phyloP scores from a whole-genome alignment of 2,329 filamentous ascomycete genomes.

The Diaporthe ilicicola region DNA sequence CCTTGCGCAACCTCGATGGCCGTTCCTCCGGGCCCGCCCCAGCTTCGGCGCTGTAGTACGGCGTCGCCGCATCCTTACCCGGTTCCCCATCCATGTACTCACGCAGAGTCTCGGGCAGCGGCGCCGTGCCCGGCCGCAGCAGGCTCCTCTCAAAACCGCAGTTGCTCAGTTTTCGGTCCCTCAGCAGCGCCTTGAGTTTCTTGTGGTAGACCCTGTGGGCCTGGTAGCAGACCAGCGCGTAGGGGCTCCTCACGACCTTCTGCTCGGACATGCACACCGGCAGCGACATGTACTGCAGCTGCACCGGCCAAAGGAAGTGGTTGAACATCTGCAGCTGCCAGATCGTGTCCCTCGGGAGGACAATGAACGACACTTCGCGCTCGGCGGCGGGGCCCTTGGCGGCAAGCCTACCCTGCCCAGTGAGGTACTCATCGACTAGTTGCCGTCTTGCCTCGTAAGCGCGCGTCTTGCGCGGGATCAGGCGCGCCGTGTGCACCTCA shows the following conservation, averaged over 20 bases:
- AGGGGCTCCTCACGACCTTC: constrained; percentile 11
- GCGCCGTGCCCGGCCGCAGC: constrained; percentile 1
- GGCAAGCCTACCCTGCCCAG: constrained; percentile 18
- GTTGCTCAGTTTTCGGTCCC: constrained; percentile 10
- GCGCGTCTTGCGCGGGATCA: constrained; percentile 21
- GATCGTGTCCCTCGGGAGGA: constrained; percentile 11
- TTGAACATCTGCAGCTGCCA: constrained; percentile 27
- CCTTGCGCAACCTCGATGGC: constrained; percentile 7
- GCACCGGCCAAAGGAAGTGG: constrained; percentile 24
- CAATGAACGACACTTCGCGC: constrained; percentile 22
- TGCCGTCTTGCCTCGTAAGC: neutral
- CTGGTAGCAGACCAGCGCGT: constrained; percentile 25
- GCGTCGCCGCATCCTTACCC: constrained; percentile 7
- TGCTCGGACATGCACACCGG: constrained; percentile 19
- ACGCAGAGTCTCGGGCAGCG: constrained; percentile 21
- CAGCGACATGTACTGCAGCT: constrained; percentile 23
- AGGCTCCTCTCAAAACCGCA: constrained; percentile 12
- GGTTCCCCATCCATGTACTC: constrained; percentile 21
- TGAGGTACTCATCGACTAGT: constrained; percentile 24
- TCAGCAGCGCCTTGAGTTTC: constrained; percentile 26
- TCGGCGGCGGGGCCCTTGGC: constrained; percentile 11
- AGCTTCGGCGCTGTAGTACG: constrained; percentile 10
- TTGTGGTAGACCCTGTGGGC: constrained; percentile 29
- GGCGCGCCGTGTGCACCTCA: constrained; percentile 16
- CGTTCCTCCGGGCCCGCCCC: neutral